These are phyloP conservation scores for Candida pini DNA, from an alignment of 805 yeast species.

Conservation along the genomic window DNA sequence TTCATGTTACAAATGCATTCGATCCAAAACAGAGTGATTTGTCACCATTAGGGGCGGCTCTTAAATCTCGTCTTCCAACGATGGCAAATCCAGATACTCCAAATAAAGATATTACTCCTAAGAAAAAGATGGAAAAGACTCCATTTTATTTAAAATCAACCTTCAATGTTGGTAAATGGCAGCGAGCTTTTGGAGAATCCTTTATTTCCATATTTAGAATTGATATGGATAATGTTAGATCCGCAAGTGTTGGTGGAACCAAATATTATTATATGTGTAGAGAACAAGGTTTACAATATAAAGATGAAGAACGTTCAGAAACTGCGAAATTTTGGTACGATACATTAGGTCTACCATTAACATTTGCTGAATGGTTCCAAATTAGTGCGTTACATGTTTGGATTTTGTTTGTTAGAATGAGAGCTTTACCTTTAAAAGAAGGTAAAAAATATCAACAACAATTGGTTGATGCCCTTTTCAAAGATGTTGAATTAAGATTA, in stretches of 20 bases:
- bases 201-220: conserved; percentile 57
- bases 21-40: background rate
- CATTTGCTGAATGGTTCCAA: conserved; percentile 96
- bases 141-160: conserved; percentile 26
- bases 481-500: conserved; percentile 82
- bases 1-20: too few relatives aligned
- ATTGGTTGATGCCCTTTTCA: conserved; percentile 80
- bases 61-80: conserved; percentile 29
- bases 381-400: conserved; percentile 86
- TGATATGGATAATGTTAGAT: conserved; percentile 88
- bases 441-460: conserved; percentile 90
- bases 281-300: conserved; percentile 72
- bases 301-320: conserved; percentile 63
- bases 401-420: conserved; percentile 91
- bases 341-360: conserved; percentile 71
- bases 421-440: conserved; percentile 89
- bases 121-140: conserved; percentile 24
- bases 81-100: conserved; percentile 30
- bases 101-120: conserved; percentile 30
- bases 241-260: conserved; percentile 93
- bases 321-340: conserved; percentile 83
- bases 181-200: conserved; percentile 57
- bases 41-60: conserved; percentile 27
- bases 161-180: conserved; percentile 39
- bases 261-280: conserved; percentile 83